A percentile compares a stretch with the other conserved stretches of the same genome.
These are phyloP conservation scores for Epichloe festucae DNA, from an alignment of 2,329 filamentous ascomycete species.

Conservation along the genomic window DNA sequence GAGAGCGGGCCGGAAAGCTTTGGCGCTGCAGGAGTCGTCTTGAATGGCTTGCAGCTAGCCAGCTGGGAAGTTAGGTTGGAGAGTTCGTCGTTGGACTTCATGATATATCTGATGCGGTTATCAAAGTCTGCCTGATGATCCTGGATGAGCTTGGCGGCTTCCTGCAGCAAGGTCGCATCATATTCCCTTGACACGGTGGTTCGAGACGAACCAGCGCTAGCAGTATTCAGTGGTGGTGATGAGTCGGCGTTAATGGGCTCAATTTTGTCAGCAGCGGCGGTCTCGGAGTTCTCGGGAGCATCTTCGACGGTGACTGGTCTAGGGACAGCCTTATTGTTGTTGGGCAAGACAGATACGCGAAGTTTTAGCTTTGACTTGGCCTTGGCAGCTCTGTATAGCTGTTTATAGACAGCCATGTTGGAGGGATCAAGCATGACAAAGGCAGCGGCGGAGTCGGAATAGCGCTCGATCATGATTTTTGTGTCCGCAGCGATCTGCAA, in stretches of 20 bases:
- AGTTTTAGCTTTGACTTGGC: conserved; percentile 96
- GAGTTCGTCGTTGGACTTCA: conserved; percentile 12
- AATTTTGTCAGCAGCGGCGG: neutral
- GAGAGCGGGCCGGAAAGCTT: neutral
- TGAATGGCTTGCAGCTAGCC: conserved; percentile 1
- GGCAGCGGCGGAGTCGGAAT: conserved; percentile 77
- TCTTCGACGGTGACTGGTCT: conserved; percentile 39
- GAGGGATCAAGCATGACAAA: conserved; percentile 68
- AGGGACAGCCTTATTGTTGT: conserved; percentile 19
- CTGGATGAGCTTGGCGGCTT: conserved; percentile 14
- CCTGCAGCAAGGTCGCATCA: conserved; percentile 14
- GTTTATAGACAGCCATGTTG: conserved; percentile 83
- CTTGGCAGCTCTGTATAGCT: conserved; percentile 91
- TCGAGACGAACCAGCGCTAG: conserved; percentile 7
- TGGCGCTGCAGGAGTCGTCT: neutral
- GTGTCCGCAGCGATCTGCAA: conserved; percentile 20
- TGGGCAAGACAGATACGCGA: conserved; percentile 44
- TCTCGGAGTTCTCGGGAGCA: conserved; percentile 28
- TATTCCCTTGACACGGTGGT: conserved; percentile 15
- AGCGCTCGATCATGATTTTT: conserved; percentile 65
- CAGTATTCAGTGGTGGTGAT: conserved; percentile 8
- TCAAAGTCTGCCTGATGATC: conserved; percentile 15
- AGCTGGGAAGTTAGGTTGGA: conserved; percentile 3
- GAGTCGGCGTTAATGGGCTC: conserved; percentile 1
- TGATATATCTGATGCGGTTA: conserved; percentile 14